Percentiles rank a stretch among this genome's conserved stretches.
Conservation (phyloP, 805 yeast genomes). For the Candida ulmi region DNA sequence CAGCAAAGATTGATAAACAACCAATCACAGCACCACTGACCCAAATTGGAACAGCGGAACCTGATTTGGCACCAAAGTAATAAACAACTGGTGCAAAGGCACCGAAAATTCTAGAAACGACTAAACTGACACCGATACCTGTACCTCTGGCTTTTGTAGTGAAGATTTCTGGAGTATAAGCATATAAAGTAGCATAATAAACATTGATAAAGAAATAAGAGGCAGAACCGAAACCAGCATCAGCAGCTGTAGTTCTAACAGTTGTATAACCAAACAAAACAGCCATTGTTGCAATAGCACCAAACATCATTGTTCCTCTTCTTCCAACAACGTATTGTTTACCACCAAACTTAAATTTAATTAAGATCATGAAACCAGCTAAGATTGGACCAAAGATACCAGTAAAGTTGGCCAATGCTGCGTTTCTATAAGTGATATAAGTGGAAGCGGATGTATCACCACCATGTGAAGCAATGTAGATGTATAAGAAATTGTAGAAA, state of each 20-base stretch:
- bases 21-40: conserved; percentile 54
- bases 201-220: conserved; percentile 44
- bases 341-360: conserved; percentile 10
- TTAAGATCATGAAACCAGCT: conserved; percentile 31
- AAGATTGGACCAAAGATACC: conserved; percentile 46
- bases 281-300: conserved; percentile 50
- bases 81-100: conserved; percentile 54
- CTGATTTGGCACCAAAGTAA: conserved; percentile 37
- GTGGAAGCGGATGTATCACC: conserved; percentile 38
- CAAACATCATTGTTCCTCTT: conserved; percentile 49
- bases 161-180: conserved; percentile 62
- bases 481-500: conserved; percentile 47
- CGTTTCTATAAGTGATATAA: conserved; percentile 40
- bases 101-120: conserved; percentile 46
- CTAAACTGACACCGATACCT: conserved; percentile 56
- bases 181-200: conserved; percentile 55
- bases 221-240: conserved; percentile 43
- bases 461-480: conserved; percentile 44
- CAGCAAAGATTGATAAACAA: conserved; percentile 37
- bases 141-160: conserved; percentile 51
- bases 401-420: conserved; percentile 36
- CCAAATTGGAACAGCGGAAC: conserved; percentile 55
- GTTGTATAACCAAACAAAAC: conserved; percentile 60
- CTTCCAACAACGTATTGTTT: conserved; percentile 35
- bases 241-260: conserved; percentile 45